phyloP scores from a whole-genome alignment of 495 filamentous ascomycete genomes.

The Penicillium atrosanguineum region DNA sequence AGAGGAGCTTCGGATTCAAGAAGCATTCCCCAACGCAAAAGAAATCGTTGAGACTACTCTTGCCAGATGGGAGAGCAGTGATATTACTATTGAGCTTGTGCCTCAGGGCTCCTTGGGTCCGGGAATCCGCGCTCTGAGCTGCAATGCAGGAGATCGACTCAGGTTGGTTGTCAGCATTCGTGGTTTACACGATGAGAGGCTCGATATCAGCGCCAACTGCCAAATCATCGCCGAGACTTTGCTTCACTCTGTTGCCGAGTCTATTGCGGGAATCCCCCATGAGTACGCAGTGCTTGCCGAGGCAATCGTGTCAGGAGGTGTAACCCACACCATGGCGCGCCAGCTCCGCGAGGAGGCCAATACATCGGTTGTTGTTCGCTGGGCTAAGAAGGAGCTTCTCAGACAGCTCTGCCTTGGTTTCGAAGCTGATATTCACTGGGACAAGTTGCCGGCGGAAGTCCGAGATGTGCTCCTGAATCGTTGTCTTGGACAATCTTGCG shows the following conservation, averaged over 20 bases:
- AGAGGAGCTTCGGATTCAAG: constrained; percentile 32
- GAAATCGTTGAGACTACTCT: constrained; percentile 40
- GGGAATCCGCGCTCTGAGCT: constrained; percentile 49
- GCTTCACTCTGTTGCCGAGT: constrained; percentile 52
- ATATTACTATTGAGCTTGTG: constrained; percentile 48
- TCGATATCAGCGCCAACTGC: constrained; percentile 47
- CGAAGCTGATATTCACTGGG: constrained; percentile 43
- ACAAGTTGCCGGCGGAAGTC: constrained; percentile 35
- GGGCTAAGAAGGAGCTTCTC: constrained; percentile 45
- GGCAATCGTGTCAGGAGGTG: constrained; percentile 41
- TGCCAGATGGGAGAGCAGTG: constrained; percentile 38
- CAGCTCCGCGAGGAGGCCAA: constrained; percentile 39
- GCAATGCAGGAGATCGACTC: constrained; percentile 33
- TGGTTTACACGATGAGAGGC: constrained; percentile 31
- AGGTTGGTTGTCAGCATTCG: constrained; percentile 43
- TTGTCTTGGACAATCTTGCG: constrained; percentile 34
- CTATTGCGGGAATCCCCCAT: constrained; percentile 48
- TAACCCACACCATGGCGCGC: constrained; percentile 36
- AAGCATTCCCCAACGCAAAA: constrained; percentile 46
- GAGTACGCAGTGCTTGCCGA: constrained; percentile 49
- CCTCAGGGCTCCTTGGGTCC: constrained; percentile 37
- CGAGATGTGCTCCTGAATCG: constrained; percentile 35
- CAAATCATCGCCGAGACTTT: constrained; percentile 53
- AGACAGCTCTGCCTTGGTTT: constrained; percentile 43
- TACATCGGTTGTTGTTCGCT: constrained; percentile 29